Percentiles rank a stretch among this genome's conserved stretches.
These are phyloP conservation scores for Tetraselmis striata DNA, from an alignment of 139 green algal genomes.

Conservation along the genomic window DNA sequence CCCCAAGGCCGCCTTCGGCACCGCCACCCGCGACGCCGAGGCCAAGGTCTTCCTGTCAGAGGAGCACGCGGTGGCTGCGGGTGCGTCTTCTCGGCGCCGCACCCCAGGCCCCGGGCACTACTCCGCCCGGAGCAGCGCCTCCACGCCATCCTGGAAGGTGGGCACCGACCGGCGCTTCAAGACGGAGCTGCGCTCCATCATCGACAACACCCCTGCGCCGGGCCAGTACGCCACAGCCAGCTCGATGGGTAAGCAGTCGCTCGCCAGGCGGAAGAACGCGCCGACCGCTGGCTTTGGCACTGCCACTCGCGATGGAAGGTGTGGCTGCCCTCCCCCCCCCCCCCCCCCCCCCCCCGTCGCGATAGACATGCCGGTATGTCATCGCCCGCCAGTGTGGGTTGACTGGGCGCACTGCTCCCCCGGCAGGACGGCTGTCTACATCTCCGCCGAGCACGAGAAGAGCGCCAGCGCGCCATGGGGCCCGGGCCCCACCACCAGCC, in stretches of 20 bases:
- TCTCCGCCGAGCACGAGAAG: conserved; percentile 41
- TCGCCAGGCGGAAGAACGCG: conserved; percentile 17
- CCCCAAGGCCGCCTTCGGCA: conserved; percentile 19
- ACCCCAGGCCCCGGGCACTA: conserved; percentile 18
- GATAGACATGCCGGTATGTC: no score
- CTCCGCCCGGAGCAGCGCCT: conserved; percentile 9
- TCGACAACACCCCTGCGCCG: not conserved
- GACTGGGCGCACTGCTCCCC: no score
- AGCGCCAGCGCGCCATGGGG: not conserved
- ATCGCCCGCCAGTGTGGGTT: no score
- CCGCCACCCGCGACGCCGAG: conserved; percentile 23
- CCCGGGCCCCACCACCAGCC: conserved; percentile 20
- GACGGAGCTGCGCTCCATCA: not conserved
- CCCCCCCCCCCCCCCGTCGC: no score
- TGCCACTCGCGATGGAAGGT: conserved; percentile 17
- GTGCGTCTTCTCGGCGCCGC: not conserved
- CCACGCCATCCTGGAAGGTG: conserved; percentile 23
- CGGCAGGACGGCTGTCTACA: conserved; percentile 23
- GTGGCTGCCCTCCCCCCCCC: conserved; percentile 8
- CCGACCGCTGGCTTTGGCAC: conserved; percentile 27
- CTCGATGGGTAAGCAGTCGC: conserved; percentile 16
- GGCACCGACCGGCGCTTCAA: conserved; percentile 24
- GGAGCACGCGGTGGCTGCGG: conserved; percentile 18
- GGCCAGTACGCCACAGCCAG: conserved; percentile 25
- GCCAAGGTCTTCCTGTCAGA: conserved; percentile 31